Evolutionary conservation across 331 rosid genomes (phyloP).

Genomic region (Erythrophleum ivorense): DNA sequence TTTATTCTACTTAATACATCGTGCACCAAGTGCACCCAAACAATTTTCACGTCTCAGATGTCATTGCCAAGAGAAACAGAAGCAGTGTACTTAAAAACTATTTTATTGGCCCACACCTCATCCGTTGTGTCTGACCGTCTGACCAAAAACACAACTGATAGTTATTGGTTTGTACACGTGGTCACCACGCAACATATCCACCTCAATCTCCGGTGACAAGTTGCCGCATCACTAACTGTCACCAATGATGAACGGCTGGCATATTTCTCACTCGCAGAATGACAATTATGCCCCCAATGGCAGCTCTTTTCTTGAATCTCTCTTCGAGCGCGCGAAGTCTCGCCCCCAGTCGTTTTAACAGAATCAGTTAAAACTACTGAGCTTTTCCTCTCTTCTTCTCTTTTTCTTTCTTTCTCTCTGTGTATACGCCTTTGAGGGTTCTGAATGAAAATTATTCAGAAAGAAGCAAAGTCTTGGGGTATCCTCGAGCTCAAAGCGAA

Average conservation of each 20-base stretch:
- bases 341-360: conserved; percentile 6
- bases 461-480: conserved; percentile 31
- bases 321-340: conserved; percentile 16
- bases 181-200: neutral
- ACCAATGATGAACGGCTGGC: neutral
- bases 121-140: neutral
- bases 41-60: no score
- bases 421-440: neutral
- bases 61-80: neutral
- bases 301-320: neutral
- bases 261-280: neutral
- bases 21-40: no score
- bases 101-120: no score
- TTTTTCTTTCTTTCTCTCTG: neutral
- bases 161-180: neutral
- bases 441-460: conserved; percentile 13
- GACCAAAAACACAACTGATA: neutral
- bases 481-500: conserved; percentile 15
- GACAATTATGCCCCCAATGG: neutral
- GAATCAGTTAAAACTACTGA: conserved; percentile 42
- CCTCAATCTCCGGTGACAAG: neutral
- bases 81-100: neutral
- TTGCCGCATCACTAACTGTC: conserved; percentile 2
- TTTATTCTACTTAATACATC: no score
- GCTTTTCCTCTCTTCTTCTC: neutral